Base-by-base conservation (phyloP, 2,329 filamentous ascomycete genomes). In the Sarocladium kiliense region DNA sequence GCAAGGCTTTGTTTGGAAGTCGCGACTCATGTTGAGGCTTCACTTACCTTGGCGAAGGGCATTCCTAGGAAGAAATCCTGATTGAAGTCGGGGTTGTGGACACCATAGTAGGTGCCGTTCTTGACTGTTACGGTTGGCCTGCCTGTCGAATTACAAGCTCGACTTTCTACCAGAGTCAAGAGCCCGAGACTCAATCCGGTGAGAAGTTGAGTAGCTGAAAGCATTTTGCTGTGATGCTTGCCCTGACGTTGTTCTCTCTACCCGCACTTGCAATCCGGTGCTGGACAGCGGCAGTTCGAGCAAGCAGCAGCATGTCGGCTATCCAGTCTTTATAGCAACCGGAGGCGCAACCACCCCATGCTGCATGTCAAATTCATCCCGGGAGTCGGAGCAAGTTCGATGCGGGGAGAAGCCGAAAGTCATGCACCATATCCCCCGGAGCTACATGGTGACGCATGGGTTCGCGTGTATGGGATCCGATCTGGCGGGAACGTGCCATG, bases 61-160 rank as follows among this genome's bases (percentile, higher is more conserved):
- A 83, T 74, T 3, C 74, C 75, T 6, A 77, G 62, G 58, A 77
- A 78, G 55, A 73, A 68, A 54, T 79, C 75, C 30, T 76, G 74
- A 25, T 72, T 61, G 53, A 75, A 77, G 2, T 64, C 58, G 2
- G 66, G 45, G 34, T 66, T 69, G 44, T 69, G 63, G 2, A 67
- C 55, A 1, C 76, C 76, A 36, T 60, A 54, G 53, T 75, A 76
- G 1, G 74, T 58, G 23, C 54, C 54, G 32, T 55, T 55, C 42
- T 49, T 50, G 19, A 55, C 30, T 12, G 54, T 55, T 16, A 47
- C 54, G 12, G 44, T 55, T 16, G 54, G 54, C 19, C 41, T 39
- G 34, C 36, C 36, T 19, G 41, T 54, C n/a, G 54, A 55, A 36
- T 49, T 36, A 21, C 30, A 55, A 6, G 39, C 53, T 19, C 54